Evolutionary conservation across 306 rosid species (phyloP).

Genomic region (Lagenaria siceraria): DNA sequence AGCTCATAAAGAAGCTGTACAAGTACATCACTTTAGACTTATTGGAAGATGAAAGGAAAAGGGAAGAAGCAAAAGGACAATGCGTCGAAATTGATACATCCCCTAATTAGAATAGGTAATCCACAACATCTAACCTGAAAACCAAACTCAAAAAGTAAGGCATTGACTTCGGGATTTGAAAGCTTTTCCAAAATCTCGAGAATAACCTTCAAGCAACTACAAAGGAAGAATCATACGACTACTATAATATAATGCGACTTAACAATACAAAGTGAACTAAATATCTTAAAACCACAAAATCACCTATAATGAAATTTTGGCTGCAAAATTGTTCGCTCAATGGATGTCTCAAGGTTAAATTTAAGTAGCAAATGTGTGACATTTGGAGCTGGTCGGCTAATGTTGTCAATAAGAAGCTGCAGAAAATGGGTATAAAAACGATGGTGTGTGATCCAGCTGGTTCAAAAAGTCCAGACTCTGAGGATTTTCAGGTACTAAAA

Average conservation of each 20-base stretch:
- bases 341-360: conserved; percentile 69
- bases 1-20: conserved; percentile 79
- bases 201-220: conserved; percentile 92
- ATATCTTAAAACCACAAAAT: conserved; percentile 8
- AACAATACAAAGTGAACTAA: neutral
- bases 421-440: conserved; percentile 11
- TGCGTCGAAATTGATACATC: neutral
- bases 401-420: conserved; percentile 90
- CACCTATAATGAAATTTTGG: conserved; percentile 95
- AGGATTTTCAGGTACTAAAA: neutral
- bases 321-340: conserved; percentile 74
- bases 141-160: conserved; percentile 82
- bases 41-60: neutral
- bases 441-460: neutral
- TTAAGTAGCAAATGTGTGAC: conserved; percentile 73
- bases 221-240: conserved; percentile 14
- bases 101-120: conserved; percentile 4
- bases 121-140: conserved; percentile 58
- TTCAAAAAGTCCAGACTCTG: neutral
- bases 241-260: neutral
- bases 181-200: conserved; percentile 87
- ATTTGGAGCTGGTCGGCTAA: conserved; percentile 90
- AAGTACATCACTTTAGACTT: neutral
- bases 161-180: conserved; percentile 67
- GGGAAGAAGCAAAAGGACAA: neutral